These are phyloP conservation scores for Ascomycota sp. DNA, from an alignment of 2,329 filamentous ascomycete genomes.

Conservation along the genomic window DNA sequence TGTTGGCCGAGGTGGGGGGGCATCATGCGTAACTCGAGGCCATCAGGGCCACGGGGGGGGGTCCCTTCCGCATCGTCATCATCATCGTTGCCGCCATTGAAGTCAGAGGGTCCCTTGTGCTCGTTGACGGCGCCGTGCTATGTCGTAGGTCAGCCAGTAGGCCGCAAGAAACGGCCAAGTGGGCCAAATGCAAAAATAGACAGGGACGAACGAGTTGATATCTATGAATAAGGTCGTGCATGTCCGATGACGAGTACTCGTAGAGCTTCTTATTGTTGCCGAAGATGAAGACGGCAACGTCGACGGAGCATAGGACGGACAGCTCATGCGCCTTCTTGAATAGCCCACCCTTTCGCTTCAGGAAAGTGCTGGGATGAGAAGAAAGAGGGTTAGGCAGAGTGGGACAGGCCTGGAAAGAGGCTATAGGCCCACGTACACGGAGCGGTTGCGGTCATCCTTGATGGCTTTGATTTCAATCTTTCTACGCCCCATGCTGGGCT, in stretches of 20 bases:
- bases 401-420: not conserved
- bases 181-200: not conserved
- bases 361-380: slow-evolving; percentile 50
- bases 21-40: slow-evolving; percentile 37
- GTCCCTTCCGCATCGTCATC: slow-evolving; percentile 48
- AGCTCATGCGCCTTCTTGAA: slow-evolving; percentile 99
- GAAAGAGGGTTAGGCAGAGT: not conserved
- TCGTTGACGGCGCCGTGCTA: slow-evolving; percentile 87
- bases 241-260: slow-evolving; percentile 87
- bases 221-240: slow-evolving; percentile 71
- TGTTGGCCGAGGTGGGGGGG: slow-evolving; percentile 47
- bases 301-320: slow-evolving; percentile 91
- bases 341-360: slow-evolving; percentile 94
- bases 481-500: slow-evolving; percentile 65
- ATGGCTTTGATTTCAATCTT: slow-evolving; percentile 99
- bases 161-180: no score
- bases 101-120: slow-evolving; percentile 88
- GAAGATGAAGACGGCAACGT: slow-evolving; percentile 97
- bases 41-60: slow-evolving; percentile 44
- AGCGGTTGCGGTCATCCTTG: slow-evolving; percentile 94
- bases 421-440: slow-evolving; percentile 63
- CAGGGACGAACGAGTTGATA: slow-evolving; percentile 65
- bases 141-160: not conserved
- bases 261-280: slow-evolving; percentile 98
- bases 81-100: slow-evolving; percentile 71